Conservation (phyloP, 2,329 filamentous ascomycete species). For the Hypoxylon sp. region DNA sequence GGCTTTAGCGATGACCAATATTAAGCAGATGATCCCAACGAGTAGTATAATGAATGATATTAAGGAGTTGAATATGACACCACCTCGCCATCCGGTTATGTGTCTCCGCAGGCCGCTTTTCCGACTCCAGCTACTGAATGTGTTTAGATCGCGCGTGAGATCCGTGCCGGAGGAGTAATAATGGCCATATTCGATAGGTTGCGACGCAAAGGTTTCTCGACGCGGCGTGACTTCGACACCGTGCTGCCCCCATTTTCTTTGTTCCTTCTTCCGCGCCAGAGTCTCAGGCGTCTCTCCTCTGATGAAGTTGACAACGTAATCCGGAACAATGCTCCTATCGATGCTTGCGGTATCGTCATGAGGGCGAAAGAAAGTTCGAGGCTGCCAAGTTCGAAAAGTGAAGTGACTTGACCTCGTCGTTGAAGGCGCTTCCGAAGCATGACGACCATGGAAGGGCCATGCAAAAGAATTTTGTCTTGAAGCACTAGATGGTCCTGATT, state of each 20-base stretch:
- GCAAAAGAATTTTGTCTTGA: conserved; percentile 49
- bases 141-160: conserved; percentile 41
- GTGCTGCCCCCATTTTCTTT: conserved; percentile 54
- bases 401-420: conserved; percentile 50
- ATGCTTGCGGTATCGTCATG: conserved; percentile 54
- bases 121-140: conserved; percentile 50
- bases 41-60: conserved; percentile 58
- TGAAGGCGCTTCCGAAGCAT: conserved; percentile 48
- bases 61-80: conserved; percentile 61
- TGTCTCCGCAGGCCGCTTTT: conserved; percentile 52
- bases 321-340: conserved; percentile 65
- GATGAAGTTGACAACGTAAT: conserved; percentile 70
- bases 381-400: conserved; percentile 51
- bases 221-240: conserved; percentile 53
- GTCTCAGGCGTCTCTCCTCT: conserved; percentile 69
- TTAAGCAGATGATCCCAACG: conserved; percentile 58
- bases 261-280: conserved; percentile 62
- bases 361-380: conserved; percentile 49
- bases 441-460: conserved; percentile 54
- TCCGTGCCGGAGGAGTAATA: conserved; percentile 50
- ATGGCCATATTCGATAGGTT: conserved; percentile 57
- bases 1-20: conserved; percentile 56
- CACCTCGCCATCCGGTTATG: conserved; percentile 64
- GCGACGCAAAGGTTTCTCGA: conserved; percentile 54
- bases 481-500: conserved; percentile 48